Evolutionary conservation across 169 alveolate genomes (phyloP).

Genomic region (Miamiensis avidus): DNA sequence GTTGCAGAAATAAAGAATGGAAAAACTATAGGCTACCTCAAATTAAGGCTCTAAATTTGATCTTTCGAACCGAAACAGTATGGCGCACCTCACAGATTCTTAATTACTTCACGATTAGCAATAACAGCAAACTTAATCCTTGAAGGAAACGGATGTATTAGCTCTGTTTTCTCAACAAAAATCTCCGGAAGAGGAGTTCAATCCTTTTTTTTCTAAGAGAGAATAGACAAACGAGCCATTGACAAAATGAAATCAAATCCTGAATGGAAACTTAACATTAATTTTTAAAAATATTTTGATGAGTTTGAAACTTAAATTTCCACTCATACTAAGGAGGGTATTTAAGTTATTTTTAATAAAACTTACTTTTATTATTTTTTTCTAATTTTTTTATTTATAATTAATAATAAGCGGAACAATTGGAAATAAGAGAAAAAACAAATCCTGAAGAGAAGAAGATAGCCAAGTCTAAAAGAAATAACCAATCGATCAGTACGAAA

Average conservation of each 20-base stretch:
- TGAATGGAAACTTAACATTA: slow-evolving; percentile 43
- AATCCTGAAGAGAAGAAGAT: too few relatives aligned
- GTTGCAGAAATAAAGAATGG: neutral
- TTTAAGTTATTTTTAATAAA: too few relatives aligned
- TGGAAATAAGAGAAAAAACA: slow-evolving; percentile 12
- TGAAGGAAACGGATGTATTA: neutral
- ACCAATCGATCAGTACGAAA: too few relatives aligned
- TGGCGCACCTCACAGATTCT: neutral
- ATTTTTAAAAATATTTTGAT: slow-evolving; percentile 36
- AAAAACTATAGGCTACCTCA: neutral
- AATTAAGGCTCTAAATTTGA: neutral
- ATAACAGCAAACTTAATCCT: neutral
- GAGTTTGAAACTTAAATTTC: slow-evolving; percentile 28
- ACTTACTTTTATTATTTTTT: slow-evolving; percentile 16
- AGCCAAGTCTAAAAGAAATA: too few relatives aligned
- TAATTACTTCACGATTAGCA: too few relatives aligned
- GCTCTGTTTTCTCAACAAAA: slow-evolving; percentile 18
- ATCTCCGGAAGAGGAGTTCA: slow-evolving; percentile 43
- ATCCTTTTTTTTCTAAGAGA: slow-evolving; percentile 33
- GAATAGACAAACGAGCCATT: slow-evolving; percentile 17
- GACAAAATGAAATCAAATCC: slow-evolving; percentile 15
- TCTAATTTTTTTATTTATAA: too few relatives aligned
- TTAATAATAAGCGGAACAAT: too few relatives aligned
- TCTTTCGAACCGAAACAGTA: neutral
- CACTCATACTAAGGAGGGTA: too few relatives aligned